These are phyloP conservation scores for Parafenestella ontariensis DNA, from an alignment of 2,329 filamentous ascomycete genomes.

Conservation along the genomic window DNA sequence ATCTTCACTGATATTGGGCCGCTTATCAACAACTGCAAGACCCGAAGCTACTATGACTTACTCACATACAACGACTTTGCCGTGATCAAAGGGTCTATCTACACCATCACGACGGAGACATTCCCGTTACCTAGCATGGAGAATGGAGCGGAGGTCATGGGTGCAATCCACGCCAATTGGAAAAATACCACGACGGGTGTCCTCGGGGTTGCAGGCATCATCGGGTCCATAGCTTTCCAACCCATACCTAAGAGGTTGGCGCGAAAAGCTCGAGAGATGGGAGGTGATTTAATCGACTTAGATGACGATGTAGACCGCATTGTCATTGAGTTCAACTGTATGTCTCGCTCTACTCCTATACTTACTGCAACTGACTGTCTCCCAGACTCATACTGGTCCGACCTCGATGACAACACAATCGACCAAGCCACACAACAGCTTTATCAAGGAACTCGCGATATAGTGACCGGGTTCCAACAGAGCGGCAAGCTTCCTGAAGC, in stretches of 20 bases:
- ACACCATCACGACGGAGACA: conserved; percentile 41
- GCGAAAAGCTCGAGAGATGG: conserved; percentile 26
- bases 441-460: conserved; percentile 47
- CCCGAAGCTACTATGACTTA: conserved; percentile 56
- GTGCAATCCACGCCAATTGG: conserved; percentile 34
- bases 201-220: conserved; percentile 27
- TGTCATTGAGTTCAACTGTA: conserved; percentile 52
- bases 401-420: conserved; percentile 45
- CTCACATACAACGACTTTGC: conserved; percentile 54
- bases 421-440: conserved; percentile 48
- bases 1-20: conserved; percentile 60
- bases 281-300: conserved; percentile 48
- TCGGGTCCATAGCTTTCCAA: conserved; percentile 38
- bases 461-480: conserved; percentile 44
- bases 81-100: conserved; percentile 36
- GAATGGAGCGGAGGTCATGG: conserved; percentile 27
- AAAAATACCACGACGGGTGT: conserved; percentile 22
- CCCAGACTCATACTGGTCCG: conserved; percentile 40
- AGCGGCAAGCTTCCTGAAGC: conserved; percentile 48
- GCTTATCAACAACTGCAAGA: conserved; percentile 55
- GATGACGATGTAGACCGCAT: conserved; percentile 52
- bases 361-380: neutral
- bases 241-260: conserved; percentile 34
- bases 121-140: conserved; percentile 25
- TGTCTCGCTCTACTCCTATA: neutral